These are phyloP conservation scores for Penicillium corylophilum DNA, from an alignment of 2,329 filamentous ascomycete genomes.

Conservation along the genomic window DNA sequence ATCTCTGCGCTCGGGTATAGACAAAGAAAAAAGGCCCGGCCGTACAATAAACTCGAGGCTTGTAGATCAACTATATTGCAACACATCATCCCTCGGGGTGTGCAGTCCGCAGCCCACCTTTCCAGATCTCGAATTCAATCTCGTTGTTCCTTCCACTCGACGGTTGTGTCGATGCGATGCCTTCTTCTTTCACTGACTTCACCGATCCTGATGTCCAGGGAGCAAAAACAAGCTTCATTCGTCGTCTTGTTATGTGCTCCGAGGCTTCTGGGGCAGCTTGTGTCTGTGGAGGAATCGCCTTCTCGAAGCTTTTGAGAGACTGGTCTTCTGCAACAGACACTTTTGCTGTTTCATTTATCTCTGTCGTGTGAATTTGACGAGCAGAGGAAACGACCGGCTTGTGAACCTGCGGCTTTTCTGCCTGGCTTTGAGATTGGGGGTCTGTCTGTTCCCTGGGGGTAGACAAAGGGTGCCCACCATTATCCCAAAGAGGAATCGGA, in stretches of 20 bases:
- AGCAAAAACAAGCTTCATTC: constrained; percentile 87
- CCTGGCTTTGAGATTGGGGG: not conserved
- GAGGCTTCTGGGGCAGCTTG: not conserved
- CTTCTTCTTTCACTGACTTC: constrained; percentile 41
- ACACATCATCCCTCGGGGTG: constrained; percentile 1
- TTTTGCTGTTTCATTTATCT: not conserved
- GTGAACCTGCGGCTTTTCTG: not conserved
- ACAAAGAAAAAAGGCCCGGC: not conserved
- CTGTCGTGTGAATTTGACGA: not conserved
- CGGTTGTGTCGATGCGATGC: constrained; percentile 35
- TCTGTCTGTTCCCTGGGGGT: constrained; percentile 8
- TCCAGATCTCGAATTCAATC: constrained; percentile 73
- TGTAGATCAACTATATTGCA: not conserved
- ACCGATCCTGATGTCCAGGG: constrained; percentile 64
- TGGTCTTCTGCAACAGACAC: not conserved
- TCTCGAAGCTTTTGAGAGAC: constrained; percentile 21
- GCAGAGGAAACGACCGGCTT: constrained; percentile 3
- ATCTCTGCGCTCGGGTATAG: not conserved
- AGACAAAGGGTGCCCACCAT: constrained; percentile 1
- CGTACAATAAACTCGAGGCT: not conserved
- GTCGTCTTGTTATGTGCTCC: constrained; percentile 57
- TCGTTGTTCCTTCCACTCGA: constrained; percentile 18
- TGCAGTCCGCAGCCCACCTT: constrained; percentile 53
- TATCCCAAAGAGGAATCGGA: constrained; percentile 14
- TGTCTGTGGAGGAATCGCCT: constrained; percentile 30